Percentiles rank a stretch among this genome's conserved stretches.
phyloP scores from a whole-genome alignment of 305 asterid genomes.

The Andrographis paniculata region DNA sequence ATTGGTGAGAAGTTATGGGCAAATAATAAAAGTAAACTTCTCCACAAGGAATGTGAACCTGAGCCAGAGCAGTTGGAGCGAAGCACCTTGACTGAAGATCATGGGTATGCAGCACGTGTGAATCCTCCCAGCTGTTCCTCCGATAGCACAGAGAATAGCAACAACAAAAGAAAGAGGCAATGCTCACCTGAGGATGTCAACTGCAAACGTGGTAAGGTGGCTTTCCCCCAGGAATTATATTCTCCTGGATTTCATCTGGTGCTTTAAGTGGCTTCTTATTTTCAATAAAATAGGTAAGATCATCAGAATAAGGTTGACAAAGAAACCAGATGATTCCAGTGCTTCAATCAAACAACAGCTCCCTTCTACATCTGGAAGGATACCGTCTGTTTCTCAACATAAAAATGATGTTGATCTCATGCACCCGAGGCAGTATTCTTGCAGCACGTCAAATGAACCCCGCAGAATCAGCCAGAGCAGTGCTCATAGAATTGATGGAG shows the following conservation, averaged over 20 bases:
- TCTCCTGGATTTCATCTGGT: not conserved
- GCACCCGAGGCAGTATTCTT: not conserved
- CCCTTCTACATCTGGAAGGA: slow-evolving; percentile 40
- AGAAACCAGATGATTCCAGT: slow-evolving; percentile 27
- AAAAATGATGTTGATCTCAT: slow-evolving; percentile 9
- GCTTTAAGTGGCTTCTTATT: not conserved
- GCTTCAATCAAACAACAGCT: slow-evolving; percentile 14
- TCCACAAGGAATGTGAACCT: slow-evolving; percentile 16
- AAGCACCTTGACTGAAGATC: slow-evolving; percentile 70
- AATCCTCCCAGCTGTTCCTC: slow-evolving; percentile 52
- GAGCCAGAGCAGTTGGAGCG: slow-evolving; percentile 56
- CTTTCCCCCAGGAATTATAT: not conserved
- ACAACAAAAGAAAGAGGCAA: slow-evolving; percentile 57
- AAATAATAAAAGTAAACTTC: slow-evolving; percentile 13
- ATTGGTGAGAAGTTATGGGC: slow-evolving; percentile 10
- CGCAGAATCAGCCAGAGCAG: not conserved
- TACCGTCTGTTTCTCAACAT: slow-evolving; percentile 17
- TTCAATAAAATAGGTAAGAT: slow-evolving; percentile 35
- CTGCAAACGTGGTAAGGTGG: slow-evolving; percentile 29
- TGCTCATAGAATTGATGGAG: slow-evolving; percentile 12
- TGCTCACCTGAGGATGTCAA: slow-evolving; percentile 27
- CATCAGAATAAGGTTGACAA: slow-evolving; percentile 45
- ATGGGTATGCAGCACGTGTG: slow-evolving; percentile 29
- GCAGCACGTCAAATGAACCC: slow-evolving; percentile 7
- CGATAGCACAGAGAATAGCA: slow-evolving; percentile 76